Conservation (phyloP, 305 asterid species). For the Fraxinus greggii region DNA sequence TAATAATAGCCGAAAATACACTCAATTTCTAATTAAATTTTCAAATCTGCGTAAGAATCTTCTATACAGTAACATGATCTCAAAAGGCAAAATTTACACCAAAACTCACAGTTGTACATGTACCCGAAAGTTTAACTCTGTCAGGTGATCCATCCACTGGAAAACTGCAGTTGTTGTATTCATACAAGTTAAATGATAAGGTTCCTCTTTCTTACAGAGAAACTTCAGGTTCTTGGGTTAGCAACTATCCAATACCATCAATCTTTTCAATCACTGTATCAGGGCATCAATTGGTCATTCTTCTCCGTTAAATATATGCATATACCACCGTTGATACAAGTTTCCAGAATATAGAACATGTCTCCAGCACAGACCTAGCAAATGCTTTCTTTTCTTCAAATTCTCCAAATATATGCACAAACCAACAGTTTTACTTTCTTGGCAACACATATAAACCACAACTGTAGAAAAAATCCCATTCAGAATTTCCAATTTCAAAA, state of each 20-base stretch:
- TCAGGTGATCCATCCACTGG: conserved; percentile 12
- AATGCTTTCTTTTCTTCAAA: neutral
- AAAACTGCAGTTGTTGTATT: conserved; percentile 18
- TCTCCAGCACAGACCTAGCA: conserved; percentile 20
- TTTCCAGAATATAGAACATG: neutral
- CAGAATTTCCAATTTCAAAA: neutral
- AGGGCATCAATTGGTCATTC: neutral
- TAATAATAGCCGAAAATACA: conserved; percentile 1
- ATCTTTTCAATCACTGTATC: conserved; percentile 5
- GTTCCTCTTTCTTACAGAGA: conserved; percentile 10
- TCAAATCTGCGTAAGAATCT: neutral
- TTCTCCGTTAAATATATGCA: neutral
- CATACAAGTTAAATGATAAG: conserved; percentile 12
- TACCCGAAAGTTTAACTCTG: conserved; percentile 10
- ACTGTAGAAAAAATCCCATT: neutral
- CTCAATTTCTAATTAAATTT: neutral
- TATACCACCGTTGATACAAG: neutral
- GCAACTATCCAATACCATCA: neutral
- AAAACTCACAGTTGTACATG: conserved; percentile 1
- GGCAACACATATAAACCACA: neutral
- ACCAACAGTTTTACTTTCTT: neutral
- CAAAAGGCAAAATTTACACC: neutral
- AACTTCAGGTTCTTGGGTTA: neutral
- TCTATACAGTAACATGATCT: neutral
- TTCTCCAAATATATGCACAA: neutral